Base-by-base conservation (phyloP, 192 early-diverging fungal species). In the Coemansia furcata region DNA sequence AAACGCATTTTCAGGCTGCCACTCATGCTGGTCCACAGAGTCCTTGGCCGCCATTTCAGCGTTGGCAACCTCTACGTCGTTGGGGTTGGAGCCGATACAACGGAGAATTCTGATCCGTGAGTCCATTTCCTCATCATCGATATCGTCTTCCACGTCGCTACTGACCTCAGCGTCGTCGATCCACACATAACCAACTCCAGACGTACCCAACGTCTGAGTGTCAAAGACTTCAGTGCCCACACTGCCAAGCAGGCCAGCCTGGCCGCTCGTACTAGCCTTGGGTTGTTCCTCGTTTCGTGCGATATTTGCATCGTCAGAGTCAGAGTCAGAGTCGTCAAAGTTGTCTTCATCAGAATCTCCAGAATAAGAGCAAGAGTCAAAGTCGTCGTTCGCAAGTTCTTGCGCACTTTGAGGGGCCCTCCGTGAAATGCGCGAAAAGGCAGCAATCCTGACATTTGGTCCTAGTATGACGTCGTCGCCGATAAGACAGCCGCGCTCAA, bases 401-500 rank as follows among this genome's bases (percentile, higher is more conserved):
- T 62, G 60, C 30, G 3, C 55, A 38, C 36, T 43, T 44, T 65
- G 67, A 17, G 55, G 73, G 42, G 26, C 36, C 40, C 63, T 54
- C 68, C 66, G 80, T 0, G 86, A 87, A 36, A 98, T 43, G 50
- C 86, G 84, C 5, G 91, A 87, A 62, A 89, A 89, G 42, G 84
- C 71, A 46, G 89, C 85, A 11, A 97, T 73, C 12, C 67, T 78
- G 12, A 88, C 82, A 59, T 91, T 84, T 19, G 94, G 91, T 3
- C 96, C 96, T 29, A 96, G 65, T 7, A 79, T 69, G 42, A 80
- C 80, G 43, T 85, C 80, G 67, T 89, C 91, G 58, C 85, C 83
- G 39, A 96, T 73, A 29, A 98, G 72, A 63, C 89, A 92, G 6
- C 95, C 96, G 36, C 86, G 83, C 60, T 85, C 82, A 59, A 99